Conservation (phyloP, 768 basidiomycete species). For the Lyophyllum atratum region DNA sequence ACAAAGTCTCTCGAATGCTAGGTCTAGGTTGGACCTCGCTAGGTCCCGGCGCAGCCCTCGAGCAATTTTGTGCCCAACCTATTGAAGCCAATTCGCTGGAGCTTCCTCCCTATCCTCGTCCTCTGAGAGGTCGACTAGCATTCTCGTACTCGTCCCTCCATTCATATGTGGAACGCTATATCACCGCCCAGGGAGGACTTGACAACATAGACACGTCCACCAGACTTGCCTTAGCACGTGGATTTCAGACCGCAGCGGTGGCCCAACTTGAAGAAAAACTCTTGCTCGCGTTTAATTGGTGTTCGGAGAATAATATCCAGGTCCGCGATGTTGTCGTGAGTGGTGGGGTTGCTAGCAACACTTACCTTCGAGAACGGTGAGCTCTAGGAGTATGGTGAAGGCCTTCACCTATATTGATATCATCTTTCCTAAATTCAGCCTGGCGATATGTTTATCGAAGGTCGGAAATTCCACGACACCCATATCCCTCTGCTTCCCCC, state of each 20-base stretch:
- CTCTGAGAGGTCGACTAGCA: conserved; percentile 53
- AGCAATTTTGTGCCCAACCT: conserved; percentile 58
- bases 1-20: conserved; percentile 79
- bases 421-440: conserved; percentile 20
- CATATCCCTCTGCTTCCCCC: conserved; percentile 70
- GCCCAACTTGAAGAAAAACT: conserved; percentile 79
- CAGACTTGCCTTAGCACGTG: conserved; percentile 57
- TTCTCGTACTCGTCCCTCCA: conserved; percentile 87
- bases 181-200: conserved; percentile 46
- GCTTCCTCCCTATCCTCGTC: conserved; percentile 43
- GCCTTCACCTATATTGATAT: not conserved
- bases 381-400: conserved; percentile 11
- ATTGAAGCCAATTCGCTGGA: conserved; percentile 26
- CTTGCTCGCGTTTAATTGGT: conserved; percentile 48
- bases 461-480: conserved; percentile 22
- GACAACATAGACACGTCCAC: conserved; percentile 38
- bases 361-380: conserved; percentile 65
- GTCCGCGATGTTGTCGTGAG: conserved; percentile 75
- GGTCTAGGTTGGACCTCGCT: conserved; percentile 59
- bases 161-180: conserved; percentile 63
- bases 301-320: conserved; percentile 38
- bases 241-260: conserved; percentile 74
- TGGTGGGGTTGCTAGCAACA: conserved; percentile 93
- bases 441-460: conserved; percentile 28
- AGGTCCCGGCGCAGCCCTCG: conserved; percentile 83